Base-by-base conservation (phyloP, 2,329 filamentous ascomycete genomes). In the Neodidymelliopsis sp. region DNA sequence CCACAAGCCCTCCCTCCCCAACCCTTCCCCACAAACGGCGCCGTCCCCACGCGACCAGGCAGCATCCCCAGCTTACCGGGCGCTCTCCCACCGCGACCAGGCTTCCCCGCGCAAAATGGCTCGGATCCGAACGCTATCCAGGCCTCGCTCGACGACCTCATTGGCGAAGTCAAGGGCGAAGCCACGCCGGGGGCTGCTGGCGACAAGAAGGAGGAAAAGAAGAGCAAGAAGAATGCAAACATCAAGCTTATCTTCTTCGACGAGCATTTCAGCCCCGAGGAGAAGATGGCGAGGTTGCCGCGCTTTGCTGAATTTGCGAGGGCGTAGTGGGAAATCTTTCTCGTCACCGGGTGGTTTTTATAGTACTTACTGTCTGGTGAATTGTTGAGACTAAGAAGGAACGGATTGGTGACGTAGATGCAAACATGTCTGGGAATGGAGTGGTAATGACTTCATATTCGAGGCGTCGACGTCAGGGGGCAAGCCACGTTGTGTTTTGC, bases 261-360 rank as follows among this genome's bases (percentile, higher is more conserved):
- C 68, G 85, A 88, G 40, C 86, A 88, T 49, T 77, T 86, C 65
- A 94, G 89, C 65, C 89, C 91, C 2, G 92, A 97, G 77, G 92
- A 96, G 80, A 90, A 87, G 75, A 91, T 96, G 89, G 88, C 90
- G 20, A 76, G 78, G 67, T 77, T 94, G 76, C 80, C 88, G 53
- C 86, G 85, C 73, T 96, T 95, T 77, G 85, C 86, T 0, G 57
- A 59, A 31, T 65, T 62, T 42, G 56, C 60, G 39, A 49, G 59
- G 50, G 56, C 59, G 38, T 69, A 61, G 52, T 11, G 6, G 35
- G 15, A 24, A 3, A 11, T 13, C n/a, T 35, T 27, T n/a, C n/a
- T n/a, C n/a, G n/a, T n/a, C n/a, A n/a, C n/a, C n/a, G n/a, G n/a
- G n/a, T n/a, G n/a, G n/a, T n/a, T n/a, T n/a, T n/a, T n/a, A n/a